These are phyloP conservation scores for Venturia oleaginea DNA, from an alignment of 2,329 filamentous ascomycete genomes.

Conservation along the genomic window DNA sequence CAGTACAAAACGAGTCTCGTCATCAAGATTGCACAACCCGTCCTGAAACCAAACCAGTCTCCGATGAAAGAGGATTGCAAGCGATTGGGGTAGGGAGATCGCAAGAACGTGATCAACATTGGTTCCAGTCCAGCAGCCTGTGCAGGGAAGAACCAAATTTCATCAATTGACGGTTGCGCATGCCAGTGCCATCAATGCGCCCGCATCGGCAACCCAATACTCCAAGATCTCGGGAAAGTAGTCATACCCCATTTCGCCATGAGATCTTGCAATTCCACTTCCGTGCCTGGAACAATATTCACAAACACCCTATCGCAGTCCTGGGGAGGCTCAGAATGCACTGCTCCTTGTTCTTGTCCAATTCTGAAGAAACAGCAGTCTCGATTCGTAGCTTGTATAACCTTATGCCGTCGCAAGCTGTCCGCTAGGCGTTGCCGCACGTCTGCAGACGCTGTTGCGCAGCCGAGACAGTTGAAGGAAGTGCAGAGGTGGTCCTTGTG, in stretches of 20 bases:
- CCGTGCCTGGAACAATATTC: constrained; percentile 28
- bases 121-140: no score
- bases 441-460: constrained; percentile 33
- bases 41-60: no score
- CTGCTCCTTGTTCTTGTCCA: constrained; percentile 32
- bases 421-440: constrained; percentile 29
- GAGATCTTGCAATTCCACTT: constrained; percentile 23
- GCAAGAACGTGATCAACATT: no score
- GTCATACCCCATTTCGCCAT: constrained; percentile 27
- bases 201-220: neutral
- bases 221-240: neutral
- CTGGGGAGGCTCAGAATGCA: constrained; percentile 32
- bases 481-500: constrained; percentile 30
- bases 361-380: constrained; percentile 36
- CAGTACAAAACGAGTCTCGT: no score
- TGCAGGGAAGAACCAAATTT: no score
- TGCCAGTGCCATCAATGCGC: neutral
- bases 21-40: no score
- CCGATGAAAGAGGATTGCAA: no score
- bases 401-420: constrained; percentile 18
- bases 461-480: constrained; percentile 35
- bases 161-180: no score
- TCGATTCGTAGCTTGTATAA: constrained; percentile 19
- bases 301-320: constrained; percentile 28
- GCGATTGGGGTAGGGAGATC: no score